Evolutionary conservation across 2,329 filamentous ascomycete species (phyloP).

Genomic region (Ceratocystis harringtonii): DNA sequence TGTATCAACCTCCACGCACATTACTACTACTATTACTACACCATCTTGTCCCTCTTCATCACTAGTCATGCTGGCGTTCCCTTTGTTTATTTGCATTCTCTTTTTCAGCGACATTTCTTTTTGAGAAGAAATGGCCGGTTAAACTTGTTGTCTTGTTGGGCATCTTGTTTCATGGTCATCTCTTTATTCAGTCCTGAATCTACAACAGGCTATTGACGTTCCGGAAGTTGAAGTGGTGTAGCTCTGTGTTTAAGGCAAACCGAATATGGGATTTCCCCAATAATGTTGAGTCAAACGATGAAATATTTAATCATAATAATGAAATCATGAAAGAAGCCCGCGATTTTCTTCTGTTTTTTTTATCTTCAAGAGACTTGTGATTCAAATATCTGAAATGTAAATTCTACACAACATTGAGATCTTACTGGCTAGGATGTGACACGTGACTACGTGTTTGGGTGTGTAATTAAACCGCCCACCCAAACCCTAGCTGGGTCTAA

Average conservation of each 20-base stretch:
- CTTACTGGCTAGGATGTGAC: not conserved
- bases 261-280: not conserved
- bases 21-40: not conserved
- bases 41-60: not conserved
- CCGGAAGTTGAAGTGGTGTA: not conserved
- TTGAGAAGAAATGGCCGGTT: not conserved
- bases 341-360: not conserved
- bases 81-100: not conserved
- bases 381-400: too few species aligned
- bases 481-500: not conserved
- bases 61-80: not conserved
- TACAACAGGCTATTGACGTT: not conserved
- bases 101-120: not conserved
- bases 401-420: too few species aligned
- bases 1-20: not conserved
- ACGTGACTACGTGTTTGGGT: not conserved
- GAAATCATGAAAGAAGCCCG: not conserved
- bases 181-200: not conserved
- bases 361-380: not conserved
- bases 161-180: not conserved
- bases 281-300: constrained; percentile 1
- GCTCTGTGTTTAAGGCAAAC: not conserved
- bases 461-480: not conserved
- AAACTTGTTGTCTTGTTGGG: not conserved
- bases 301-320: constrained; percentile 4